Percentiles rank a stretch among this genome's conserved stretches.
Evolutionary conservation across 75 land plant species (phyloP).

Genomic region (Sequoia sempervirens): DNA sequence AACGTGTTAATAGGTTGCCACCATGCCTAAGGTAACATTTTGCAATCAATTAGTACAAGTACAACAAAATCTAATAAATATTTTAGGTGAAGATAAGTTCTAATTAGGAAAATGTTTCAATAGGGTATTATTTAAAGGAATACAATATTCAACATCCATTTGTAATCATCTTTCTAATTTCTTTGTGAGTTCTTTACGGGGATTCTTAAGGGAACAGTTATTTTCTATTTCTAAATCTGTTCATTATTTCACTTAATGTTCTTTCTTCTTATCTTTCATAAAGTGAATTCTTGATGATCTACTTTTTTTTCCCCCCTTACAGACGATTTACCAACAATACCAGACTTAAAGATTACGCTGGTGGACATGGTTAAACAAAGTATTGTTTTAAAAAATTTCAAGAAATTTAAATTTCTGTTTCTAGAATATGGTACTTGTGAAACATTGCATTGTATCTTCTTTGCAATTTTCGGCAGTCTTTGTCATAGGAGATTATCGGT

Average conservation of each 20-base stretch:
- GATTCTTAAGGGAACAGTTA: not conserved
- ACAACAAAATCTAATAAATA: not conserved
- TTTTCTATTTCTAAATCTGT: not conserved
- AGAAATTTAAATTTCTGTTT: not conserved
- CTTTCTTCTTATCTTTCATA: not conserved
- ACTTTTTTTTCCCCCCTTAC: not conserved
- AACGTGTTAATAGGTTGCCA: not conserved
- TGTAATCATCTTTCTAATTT: not conserved
- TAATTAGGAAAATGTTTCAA: not conserved
- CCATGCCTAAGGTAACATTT: not conserved
- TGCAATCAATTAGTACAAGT: not conserved
- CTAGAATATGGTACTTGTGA: not conserved
- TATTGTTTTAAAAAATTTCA: not conserved
- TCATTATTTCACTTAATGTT: not conserved
- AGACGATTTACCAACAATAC: not conserved
- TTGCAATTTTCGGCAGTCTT: not conserved
- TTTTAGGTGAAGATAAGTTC: not conserved
- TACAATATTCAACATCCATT: not conserved
- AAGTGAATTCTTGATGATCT: not conserved
- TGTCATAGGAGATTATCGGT: not conserved
- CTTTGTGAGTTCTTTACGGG: not conserved
- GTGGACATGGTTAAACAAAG: not conserved
- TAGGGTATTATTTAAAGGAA: not conserved
- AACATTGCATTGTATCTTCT: not conserved
- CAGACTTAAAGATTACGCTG: not conserved